Evolutionary conservation across 257 asterid species (phyloP).

Genomic region (Solanum sparsipilum): DNA sequence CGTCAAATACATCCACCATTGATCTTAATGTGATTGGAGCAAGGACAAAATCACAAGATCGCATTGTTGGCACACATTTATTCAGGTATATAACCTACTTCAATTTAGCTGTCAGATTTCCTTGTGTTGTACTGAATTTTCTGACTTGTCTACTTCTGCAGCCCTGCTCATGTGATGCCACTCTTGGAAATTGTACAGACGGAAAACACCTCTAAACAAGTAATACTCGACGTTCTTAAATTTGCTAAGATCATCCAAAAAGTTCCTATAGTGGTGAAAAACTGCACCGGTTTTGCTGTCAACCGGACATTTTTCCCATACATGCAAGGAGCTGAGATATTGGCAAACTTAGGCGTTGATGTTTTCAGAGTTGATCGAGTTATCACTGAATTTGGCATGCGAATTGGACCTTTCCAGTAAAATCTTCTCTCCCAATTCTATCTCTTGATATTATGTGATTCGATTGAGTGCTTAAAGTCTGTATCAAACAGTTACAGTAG

Average conservation of each 20-base stretch:
- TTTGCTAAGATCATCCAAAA: conserved; percentile 35
- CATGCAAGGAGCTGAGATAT: conserved; percentile 33
- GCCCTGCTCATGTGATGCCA: conserved; percentile 35
- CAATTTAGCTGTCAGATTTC: neutral
- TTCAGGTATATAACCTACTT: conserved; percentile 16
- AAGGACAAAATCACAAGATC: conserved; percentile 24
- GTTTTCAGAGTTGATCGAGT: conserved; percentile 30
- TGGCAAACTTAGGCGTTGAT: conserved; percentile 33
- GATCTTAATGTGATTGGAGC: conserved; percentile 21
- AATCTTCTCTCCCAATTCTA: neutral
- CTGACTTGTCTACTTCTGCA: conserved; percentile 11
- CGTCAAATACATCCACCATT: conserved; percentile 27
- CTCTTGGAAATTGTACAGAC: conserved; percentile 33
- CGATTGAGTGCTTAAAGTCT: neutral
- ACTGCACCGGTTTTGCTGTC: conserved; percentile 25
- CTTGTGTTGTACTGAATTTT: neutral
- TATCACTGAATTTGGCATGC: conserved; percentile 39
- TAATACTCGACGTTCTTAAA: conserved; percentile 25
- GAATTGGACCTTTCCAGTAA: conserved; percentile 44
- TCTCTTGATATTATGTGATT: neutral
- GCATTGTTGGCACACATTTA: conserved; percentile 26
- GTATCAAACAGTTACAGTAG: neutral
- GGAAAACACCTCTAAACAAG: conserved; percentile 23
- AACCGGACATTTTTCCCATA: conserved; percentile 30
- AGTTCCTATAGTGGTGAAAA: conserved; percentile 33